These are phyloP conservation scores for Dactylellina leptospora DNA, from an alignment of 2,329 filamentous ascomycete genomes.

Conservation along the genomic window DNA sequence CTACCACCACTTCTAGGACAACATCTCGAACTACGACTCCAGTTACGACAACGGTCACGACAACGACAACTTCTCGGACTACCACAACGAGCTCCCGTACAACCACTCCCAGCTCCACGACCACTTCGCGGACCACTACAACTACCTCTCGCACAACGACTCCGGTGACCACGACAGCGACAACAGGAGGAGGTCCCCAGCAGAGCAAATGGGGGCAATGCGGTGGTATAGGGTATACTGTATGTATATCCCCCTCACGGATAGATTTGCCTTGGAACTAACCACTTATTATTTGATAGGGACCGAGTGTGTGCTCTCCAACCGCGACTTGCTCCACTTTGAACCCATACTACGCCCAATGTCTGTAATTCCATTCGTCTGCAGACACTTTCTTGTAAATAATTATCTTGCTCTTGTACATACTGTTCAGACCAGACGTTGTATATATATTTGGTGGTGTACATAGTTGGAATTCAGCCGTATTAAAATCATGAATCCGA, in stretches of 20 bases:
- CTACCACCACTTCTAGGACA: conserved; percentile 2
- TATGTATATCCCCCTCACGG: conserved; percentile 8
- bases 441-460: background rate
- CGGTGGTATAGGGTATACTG: conserved; percentile 40
- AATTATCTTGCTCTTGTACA: background rate
- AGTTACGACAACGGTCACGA: conserved; percentile 19
- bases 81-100: conserved; percentile 2
- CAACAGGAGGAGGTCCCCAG: conserved; percentile 15
- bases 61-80: conserved; percentile 1
- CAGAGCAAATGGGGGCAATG: conserved; percentile 49
- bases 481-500: too few species aligned
- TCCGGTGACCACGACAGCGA: background rate
- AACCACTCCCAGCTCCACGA: conserved; percentile 12
- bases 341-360: conserved; percentile 51
- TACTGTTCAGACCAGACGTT: background rate
- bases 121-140: conserved; percentile 14
- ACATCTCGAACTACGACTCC: background rate
- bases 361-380: conserved; percentile 20
- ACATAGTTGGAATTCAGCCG: too few species aligned
- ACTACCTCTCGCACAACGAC: conserved; percentile 17
- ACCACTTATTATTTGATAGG: conserved; percentile 17
- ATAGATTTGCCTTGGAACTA: conserved; percentile 2
- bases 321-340: conserved; percentile 48
- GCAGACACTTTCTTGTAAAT: background rate
- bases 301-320: conserved; percentile 34